A percentile compares a stretch with the other conserved stretches of the same genome.
Evolutionary conservation across 768 basidiomycete genomes (phyloP).

Genomic region (Hericium alpestre): DNA sequence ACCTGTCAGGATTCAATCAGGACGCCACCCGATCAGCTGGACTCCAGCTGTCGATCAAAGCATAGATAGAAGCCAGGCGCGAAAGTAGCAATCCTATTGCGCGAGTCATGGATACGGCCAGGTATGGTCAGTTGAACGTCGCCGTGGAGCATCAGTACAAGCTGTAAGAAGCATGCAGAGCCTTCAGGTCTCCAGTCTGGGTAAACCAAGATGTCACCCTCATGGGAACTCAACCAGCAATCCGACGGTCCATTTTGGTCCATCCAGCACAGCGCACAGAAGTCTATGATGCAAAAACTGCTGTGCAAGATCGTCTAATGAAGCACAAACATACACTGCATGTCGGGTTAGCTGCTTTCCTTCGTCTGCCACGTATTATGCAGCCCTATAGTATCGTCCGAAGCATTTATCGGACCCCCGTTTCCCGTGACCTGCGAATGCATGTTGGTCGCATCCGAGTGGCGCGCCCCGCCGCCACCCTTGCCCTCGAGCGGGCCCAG

Average conservation of each 20-base stretch:
- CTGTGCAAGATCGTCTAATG: background rate
- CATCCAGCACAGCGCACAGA: background rate
- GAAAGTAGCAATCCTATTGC: too few species aligned
- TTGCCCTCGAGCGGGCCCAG: conserved; percentile 27
- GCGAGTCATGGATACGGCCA: too few species aligned
- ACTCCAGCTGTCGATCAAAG: too few species aligned
- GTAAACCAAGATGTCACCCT: background rate
- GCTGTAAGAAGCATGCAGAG: too few species aligned
- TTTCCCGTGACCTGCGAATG: conserved; percentile 17
- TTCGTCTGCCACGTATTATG: conserved; percentile 56
- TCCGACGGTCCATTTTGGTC: background rate
- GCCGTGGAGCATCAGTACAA: too few species aligned
- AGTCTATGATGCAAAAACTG: background rate
- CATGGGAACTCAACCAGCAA: background rate
- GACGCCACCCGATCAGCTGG: too few species aligned
- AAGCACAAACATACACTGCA: background rate
- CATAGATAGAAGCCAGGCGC: too few species aligned
- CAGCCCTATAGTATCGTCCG: conserved; percentile 70
- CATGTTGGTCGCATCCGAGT: conserved; percentile 6
- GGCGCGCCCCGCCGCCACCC: conserved; percentile 21
- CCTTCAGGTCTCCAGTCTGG: too few species aligned
- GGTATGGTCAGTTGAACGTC: too few species aligned
- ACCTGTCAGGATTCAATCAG: too few species aligned
- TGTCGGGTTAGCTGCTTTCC: conserved; percentile 5
- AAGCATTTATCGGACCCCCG: conserved; percentile 44